Conservation (phyloP, 2,329 filamentous ascomycete species). For the Verruconis gallopava region DNA sequence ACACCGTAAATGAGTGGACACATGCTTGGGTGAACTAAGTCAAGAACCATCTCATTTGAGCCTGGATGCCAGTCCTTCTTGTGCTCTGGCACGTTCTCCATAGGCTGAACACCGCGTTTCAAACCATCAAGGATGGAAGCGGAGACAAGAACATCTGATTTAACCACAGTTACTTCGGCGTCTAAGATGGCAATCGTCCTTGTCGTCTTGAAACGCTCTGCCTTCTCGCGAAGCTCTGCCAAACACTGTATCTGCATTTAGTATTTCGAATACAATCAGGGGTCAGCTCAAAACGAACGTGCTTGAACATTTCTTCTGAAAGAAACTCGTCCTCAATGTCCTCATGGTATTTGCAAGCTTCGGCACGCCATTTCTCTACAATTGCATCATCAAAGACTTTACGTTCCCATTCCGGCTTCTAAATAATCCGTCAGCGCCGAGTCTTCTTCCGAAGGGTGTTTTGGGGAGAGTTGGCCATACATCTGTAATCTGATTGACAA, state of each 20-base stretch:
- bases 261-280: background rate
- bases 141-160: slow-evolving; percentile 37
- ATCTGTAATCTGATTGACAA: slow-evolving; percentile 7
- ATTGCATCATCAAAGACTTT: slow-evolving; percentile 25
- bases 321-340: slow-evolving; percentile 3
- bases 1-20: slow-evolving; percentile 16
- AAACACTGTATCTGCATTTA: slow-evolving; percentile 20
- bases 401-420: slow-evolving; percentile 27
- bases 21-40: slow-evolving; percentile 47
- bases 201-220: slow-evolving; percentile 26
- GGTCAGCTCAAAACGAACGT: slow-evolving; percentile 1
- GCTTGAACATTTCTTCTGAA: slow-evolving; percentile 8
- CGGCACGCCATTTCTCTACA: slow-evolving; percentile 21
- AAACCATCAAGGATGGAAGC: slow-evolving; percentile 17
- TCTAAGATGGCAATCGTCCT: slow-evolving; percentile 33
- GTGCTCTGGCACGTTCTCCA: slow-evolving; percentile 39
- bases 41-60: slow-evolving; percentile 41
- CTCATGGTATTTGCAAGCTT: slow-evolving; percentile 11
- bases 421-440: background rate
- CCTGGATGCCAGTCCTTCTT: slow-evolving; percentile 48
- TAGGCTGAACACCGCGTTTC: slow-evolving; percentile 12
- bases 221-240: slow-evolving; percentile 36
- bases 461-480: background rate
- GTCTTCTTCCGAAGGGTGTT: background rate
- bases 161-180: slow-evolving; percentile 32